Conservation (phyloP, 176 grass and related monocot genomes). For the Paspalum vaginatum region DNA sequence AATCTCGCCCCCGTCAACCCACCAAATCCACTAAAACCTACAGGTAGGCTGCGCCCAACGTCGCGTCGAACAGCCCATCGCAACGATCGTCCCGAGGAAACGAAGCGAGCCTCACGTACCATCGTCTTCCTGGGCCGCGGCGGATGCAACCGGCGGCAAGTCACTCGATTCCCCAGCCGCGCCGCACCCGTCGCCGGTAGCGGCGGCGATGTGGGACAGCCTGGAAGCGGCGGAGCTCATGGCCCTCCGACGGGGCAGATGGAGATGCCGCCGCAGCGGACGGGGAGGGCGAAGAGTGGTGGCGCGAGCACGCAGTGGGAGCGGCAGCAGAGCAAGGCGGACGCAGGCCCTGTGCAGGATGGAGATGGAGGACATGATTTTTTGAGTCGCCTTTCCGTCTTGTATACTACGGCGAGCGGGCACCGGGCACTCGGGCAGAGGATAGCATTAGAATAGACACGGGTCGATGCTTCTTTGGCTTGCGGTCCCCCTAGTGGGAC, state of each 20-base stretch:
- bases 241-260: conserved; percentile 39
- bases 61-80: background rate
- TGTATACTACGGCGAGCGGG: conserved; percentile 23
- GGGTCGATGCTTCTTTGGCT: background rate
- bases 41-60: background rate
- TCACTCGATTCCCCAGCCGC: conserved; percentile 51
- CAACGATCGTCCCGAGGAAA: conserved; percentile 5
- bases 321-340: conserved; percentile 50
- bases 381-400: conserved; percentile 15
- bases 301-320: conserved; percentile 42
- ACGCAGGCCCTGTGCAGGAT: conserved; percentile 67
- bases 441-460: conserved; percentile 32
- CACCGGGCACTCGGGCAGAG: background rate
- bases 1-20: conserved; percentile 16
- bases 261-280: conserved; percentile 31
- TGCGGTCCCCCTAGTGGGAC: too few relatives aligned
- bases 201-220: conserved; percentile 57
- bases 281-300: conserved; percentile 4
- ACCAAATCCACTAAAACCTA: conserved; percentile 33
- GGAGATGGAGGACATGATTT: conserved; percentile 60
- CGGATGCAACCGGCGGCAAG: conserved; percentile 18
- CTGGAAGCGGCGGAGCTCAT: conserved; percentile 56
- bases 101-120: conserved; percentile 43
- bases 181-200: conserved; percentile 35
- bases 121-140: conserved; percentile 60